These are phyloP conservation scores for Aspergillus novoparasiticus DNA, from an alignment of 2,329 filamentous ascomycete genomes.

Conservation along the genomic window DNA sequence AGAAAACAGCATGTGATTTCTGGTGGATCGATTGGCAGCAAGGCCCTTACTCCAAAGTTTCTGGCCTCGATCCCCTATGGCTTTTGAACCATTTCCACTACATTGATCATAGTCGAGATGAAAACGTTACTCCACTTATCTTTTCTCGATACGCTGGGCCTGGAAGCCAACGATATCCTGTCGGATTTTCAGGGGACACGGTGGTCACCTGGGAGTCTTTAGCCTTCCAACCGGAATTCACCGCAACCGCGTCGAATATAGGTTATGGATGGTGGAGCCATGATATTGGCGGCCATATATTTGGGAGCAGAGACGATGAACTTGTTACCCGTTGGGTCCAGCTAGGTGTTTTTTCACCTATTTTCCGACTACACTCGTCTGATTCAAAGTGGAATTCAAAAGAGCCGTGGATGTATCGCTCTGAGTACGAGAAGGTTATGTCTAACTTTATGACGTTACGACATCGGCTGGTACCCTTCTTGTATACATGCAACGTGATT, in stretches of 20 bases:
- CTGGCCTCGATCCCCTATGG: slow-evolving; percentile 65
- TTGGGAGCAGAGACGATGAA: slow-evolving; percentile 60
- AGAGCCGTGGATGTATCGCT: slow-evolving; percentile 60
- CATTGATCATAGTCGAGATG: slow-evolving; percentile 29
- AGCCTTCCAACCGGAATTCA: slow-evolving; percentile 67
- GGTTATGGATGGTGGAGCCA: slow-evolving; percentile 71
- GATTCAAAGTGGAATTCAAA: slow-evolving; percentile 61
- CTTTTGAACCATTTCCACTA: slow-evolving; percentile 61
- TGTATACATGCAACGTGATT: slow-evolving; percentile 43
- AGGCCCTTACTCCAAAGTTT: slow-evolving; percentile 56
- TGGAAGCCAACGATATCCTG: slow-evolving; percentile 64
- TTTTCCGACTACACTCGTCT: slow-evolving; percentile 54
- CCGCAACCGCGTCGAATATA: slow-evolving; percentile 66
- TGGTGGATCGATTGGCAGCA: slow-evolving; percentile 73
- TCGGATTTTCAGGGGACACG: slow-evolving; percentile 67
- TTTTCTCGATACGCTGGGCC: slow-evolving; percentile 65
- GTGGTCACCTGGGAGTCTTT: slow-evolving; percentile 63
- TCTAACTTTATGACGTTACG: slow-evolving; percentile 63
- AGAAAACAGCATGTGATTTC: slow-evolving; percentile 59
- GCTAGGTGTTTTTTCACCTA: too few species aligned
- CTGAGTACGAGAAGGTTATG: slow-evolving; percentile 47
- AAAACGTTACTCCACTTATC: slow-evolving; percentile 51
- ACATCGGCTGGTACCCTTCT: too few species aligned
- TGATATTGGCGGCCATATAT: slow-evolving; percentile 65
- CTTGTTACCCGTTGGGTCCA: too few species aligned